Conservation (phyloP, 371 early-diverging fungal species). For the Neoconidiobolus thromboides region DNA sequence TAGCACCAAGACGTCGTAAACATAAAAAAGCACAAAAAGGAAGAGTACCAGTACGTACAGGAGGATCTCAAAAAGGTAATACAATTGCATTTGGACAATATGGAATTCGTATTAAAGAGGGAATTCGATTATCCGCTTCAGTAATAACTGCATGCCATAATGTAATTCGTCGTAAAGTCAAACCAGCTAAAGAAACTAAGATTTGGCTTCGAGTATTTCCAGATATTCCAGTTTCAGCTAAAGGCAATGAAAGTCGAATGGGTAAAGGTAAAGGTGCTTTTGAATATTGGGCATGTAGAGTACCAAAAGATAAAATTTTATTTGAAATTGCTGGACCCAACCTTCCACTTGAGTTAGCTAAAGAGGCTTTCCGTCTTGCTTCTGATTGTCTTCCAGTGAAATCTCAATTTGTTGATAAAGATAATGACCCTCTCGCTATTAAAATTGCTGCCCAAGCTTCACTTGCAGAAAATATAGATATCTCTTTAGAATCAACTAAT, state of each 20-base stretch:
- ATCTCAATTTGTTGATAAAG: slow-evolving; percentile 36
- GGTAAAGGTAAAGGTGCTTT: slow-evolving; percentile 93
- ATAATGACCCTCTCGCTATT: neutral
- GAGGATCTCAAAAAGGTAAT: slow-evolving; percentile 72
- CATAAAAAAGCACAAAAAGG: slow-evolving; percentile 82
- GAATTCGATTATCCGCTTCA: slow-evolving; percentile 58
- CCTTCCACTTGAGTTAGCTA: slow-evolving; percentile 55
- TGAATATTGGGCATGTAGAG: slow-evolving; percentile 82
- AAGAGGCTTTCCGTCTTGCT: slow-evolving; percentile 53
- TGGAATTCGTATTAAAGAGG: slow-evolving; percentile 69
- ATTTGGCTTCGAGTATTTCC: slow-evolving; percentile 82
- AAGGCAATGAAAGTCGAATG: slow-evolving; percentile 88
- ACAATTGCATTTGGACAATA: slow-evolving; percentile 75
- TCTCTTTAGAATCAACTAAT: too few species aligned
- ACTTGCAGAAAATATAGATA: too few species aligned
- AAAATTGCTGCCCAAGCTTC: too few species aligned
- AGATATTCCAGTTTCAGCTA: slow-evolving; percentile 78
- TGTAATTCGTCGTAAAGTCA: slow-evolving; percentile 57
- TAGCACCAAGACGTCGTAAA: slow-evolving; percentile 61
- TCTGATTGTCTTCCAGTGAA: slow-evolving; percentile 51
- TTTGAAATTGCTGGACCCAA: slow-evolving; percentile 66
- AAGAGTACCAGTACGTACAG: slow-evolving; percentile 55
- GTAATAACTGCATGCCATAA: slow-evolving; percentile 66
- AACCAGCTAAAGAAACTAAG: slow-evolving; percentile 67
- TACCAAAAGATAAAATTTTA: slow-evolving; percentile 66